phyloP scores from a whole-genome alignment of 2,329 filamentous ascomycete genomes.

The Clarireedia hainanense region DNA sequence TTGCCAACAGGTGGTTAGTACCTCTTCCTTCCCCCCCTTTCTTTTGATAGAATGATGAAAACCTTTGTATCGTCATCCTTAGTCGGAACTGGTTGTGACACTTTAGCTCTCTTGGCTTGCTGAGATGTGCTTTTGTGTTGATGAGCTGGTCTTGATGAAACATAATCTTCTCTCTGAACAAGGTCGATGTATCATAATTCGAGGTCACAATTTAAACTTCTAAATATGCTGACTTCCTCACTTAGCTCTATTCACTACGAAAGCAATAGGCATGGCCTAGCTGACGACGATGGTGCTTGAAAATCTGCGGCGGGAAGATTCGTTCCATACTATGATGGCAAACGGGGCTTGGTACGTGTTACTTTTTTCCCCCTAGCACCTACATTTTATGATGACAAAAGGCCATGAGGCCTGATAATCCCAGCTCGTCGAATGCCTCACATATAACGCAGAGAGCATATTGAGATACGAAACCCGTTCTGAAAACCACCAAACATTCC shows the following conservation, averaged over 20 bases:
- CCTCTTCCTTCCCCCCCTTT: background rate
- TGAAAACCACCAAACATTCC: slow-evolving; percentile 16
- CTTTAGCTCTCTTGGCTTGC: slow-evolving; percentile 26
- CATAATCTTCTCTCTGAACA: slow-evolving; percentile 47
- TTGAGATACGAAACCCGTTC: slow-evolving; percentile 65
- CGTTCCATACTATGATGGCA: background rate
- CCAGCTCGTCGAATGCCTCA: slow-evolving; percentile 99
- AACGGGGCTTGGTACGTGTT: background rate
- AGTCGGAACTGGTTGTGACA: slow-evolving; percentile 56
- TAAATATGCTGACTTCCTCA: background rate
- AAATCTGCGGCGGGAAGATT: too few relatives aligned
- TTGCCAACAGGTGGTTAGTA: slow-evolving; percentile 5
- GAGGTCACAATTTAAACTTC: background rate
- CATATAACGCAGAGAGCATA: slow-evolving; percentile 66
- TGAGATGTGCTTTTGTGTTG: slow-evolving; percentile 24
- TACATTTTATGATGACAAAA: slow-evolving; percentile 87
- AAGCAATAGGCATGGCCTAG: too few relatives aligned
- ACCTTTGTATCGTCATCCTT: slow-evolving; percentile 91
- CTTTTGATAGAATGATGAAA: slow-evolving; percentile 65
- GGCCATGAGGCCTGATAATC: slow-evolving; percentile 90
- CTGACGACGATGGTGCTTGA: too few relatives aligned
- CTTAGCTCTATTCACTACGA: too few relatives aligned
- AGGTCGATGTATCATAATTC: background rate
- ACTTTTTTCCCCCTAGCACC: background rate
- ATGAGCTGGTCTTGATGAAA: slow-evolving; percentile 38